Base-by-base conservation (phyloP, 768 basidiomycete species). In the Trametes cinnabarina region DNA sequence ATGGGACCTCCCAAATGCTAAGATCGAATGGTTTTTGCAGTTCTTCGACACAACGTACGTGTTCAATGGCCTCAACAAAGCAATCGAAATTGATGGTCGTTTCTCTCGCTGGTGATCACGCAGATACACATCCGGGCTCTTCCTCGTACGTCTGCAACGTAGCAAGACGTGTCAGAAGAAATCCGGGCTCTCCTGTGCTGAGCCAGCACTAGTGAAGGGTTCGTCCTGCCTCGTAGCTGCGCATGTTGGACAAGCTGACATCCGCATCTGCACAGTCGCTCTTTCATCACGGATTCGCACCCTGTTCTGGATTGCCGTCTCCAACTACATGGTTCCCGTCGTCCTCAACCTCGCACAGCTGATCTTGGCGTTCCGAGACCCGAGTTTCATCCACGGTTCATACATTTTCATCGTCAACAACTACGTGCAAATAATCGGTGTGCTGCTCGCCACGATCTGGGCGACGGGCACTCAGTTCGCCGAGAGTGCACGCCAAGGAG, bases 261-360 rank as follows among this genome's bases (percentile, higher is more conserved):
- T 6, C 30, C 30, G 12, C 30, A 12, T 12, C 30, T 32, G 6
- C 30, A 32, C 30, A 32, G 30, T 42, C 8, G 4, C 44, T 15
- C 25, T 51, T 17, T 32, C 46, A 6, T 51, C 63, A 2, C 68
- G 69, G 20, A 30, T 76, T 19, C 68, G 65, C 17, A 67, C 63
- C 19, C 61, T 77, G 14, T 76, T 77, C 63, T 66, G 68, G 41
- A 73, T 77, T 52, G 70, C 74, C 0, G 47, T 69, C 12, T 66
- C 72, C 2, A 76, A 75, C 58, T 77, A 76, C 62, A 67, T 77
- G 37, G 71, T 77, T 61, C 76, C 76, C 14, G 67, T 69, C 25
- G 51, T 75, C 26, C 66, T 76, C 62, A 69, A 67, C 60, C 60
- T 76, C 37, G 69, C 66, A 19, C 70, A 73, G 43, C 65, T 77